Percentiles rank a stretch among this genome's conserved stretches.
These are phyloP conservation scores for Ganoderma lingzhi DNA, from an alignment of 1,284 basidiomycete genomes.

Conservation along the genomic window DNA sequence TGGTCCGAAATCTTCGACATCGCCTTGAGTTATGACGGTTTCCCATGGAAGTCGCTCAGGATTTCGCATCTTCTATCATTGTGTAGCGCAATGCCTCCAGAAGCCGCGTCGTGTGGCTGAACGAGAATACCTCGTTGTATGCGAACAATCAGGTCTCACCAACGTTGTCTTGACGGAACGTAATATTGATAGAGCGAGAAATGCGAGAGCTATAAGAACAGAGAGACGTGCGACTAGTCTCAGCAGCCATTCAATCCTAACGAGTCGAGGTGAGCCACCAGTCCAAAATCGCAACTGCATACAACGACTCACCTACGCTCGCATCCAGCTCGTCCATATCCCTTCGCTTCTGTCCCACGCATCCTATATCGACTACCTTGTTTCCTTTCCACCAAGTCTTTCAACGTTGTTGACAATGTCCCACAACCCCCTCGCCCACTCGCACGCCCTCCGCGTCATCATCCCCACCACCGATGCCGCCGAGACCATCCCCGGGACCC, in stretches of 20 bases:
- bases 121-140: not conserved
- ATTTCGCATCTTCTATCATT: not conserved
- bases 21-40: not conserved
- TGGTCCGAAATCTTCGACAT: not conserved
- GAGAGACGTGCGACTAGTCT: not conserved
- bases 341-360: not conserved
- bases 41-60: not conserved
- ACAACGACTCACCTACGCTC: not conserved
- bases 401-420: conserved; percentile 1
- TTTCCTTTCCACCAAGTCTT: not conserved
- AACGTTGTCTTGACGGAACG: not conserved
- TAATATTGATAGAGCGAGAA: not conserved
- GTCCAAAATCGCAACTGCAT: not conserved
- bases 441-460: conserved; percentile 14
- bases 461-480: conserved; percentile 8
- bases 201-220: not conserved
- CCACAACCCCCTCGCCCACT: conserved; percentile 3
- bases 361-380: not conserved
- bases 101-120: not conserved
- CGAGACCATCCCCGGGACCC: conserved; percentile 1
- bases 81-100: not conserved
- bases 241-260: not conserved
- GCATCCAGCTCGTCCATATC: not conserved
- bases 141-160: not conserved
- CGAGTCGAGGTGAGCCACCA: not conserved